phyloP scores from a whole-genome alignment of 169 alveolate species.

The Theileria luwenshuni region DNA sequence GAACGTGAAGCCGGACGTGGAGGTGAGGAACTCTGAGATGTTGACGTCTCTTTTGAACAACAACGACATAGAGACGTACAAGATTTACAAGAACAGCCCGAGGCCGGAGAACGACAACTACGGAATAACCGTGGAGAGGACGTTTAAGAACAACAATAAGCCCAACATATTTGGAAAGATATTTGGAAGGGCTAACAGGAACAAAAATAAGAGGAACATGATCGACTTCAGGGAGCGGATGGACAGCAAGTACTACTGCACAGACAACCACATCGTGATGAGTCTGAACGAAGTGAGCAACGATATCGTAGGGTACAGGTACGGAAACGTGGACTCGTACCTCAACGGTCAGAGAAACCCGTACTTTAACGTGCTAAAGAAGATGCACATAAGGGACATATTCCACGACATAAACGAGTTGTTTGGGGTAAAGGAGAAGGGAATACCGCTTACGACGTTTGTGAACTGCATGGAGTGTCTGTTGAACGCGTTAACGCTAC shows the following conservation, averaged over 20 bases:
- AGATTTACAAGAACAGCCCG: no score
- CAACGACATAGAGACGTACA: background rate
- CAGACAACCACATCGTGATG: conserved; percentile 22
- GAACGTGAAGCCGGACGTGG: background rate
- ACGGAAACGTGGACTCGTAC: conserved; percentile 49
- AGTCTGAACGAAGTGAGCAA: conserved; percentile 29
- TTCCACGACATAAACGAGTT: conserved; percentile 50
- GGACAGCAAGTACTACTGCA: conserved; percentile 21
- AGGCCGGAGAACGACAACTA: background rate
- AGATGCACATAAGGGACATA: conserved; percentile 17
- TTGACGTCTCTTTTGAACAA: background rate
- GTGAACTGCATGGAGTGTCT: conserved; percentile 67
- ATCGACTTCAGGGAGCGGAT: background rate
- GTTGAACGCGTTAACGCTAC: conserved; percentile 73
- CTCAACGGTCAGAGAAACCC: conserved; percentile 31
- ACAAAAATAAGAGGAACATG: background rate
- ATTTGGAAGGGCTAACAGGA: conserved; percentile 3
- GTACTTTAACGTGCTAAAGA: conserved; percentile 13
- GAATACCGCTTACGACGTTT: conserved; percentile 11
- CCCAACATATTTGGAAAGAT: background rate
- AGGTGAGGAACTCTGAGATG: background rate
- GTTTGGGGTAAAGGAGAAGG: conserved; percentile 20
- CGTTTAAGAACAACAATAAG: background rate
- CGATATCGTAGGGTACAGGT: conserved; percentile 45
- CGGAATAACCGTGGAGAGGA: background rate